Conservation (phyloP, 768 basidiomycete species). For the Pleurotus cornucopiae region DNA sequence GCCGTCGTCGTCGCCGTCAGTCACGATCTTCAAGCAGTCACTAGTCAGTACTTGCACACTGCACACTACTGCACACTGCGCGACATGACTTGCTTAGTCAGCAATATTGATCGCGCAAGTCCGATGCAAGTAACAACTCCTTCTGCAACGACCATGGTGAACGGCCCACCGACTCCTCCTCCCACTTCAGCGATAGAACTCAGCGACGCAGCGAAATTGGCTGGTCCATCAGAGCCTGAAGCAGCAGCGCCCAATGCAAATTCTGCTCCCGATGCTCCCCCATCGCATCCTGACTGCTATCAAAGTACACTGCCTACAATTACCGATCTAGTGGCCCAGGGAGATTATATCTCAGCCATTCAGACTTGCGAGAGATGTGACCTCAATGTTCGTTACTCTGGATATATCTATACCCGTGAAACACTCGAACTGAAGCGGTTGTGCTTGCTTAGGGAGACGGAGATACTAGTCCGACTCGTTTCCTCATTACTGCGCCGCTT, state of each 20-base stretch:
- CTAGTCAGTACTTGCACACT: no score
- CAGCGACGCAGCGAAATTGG: conserved; percentile 42
- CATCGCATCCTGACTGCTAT: conserved; percentile 30
- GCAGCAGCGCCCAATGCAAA: conserved; percentile 10
- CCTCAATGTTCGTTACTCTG: conserved; percentile 38
- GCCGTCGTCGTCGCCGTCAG: not conserved
- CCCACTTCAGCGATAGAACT: conserved; percentile 54
- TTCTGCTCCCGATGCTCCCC: conserved; percentile 14
- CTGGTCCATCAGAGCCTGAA: conserved; percentile 8
- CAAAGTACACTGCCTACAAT: conserved; percentile 42
- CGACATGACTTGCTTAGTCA: not conserved
- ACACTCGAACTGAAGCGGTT: not conserved
- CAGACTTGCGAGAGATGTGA: conserved; percentile 48
- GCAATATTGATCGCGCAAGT: not conserved
- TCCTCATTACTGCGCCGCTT: conserved; percentile 55
- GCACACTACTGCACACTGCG: no score
- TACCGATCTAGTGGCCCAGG: conserved; percentile 37
- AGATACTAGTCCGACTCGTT: conserved; percentile 36
- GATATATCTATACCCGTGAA: not conserved
- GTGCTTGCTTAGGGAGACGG: conserved; percentile 25
- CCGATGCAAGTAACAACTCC: not conserved
- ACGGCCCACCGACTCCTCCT: conserved; percentile 62
- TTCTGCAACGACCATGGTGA: conserved; percentile 37
- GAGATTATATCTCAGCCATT: conserved; percentile 39
- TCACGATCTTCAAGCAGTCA: not conserved